Percentiles rank a stretch among this genome's conserved stretches.
Evolutionary conservation across 2,329 filamentous ascomycete genomes (phyloP).

Genomic region (Aspergillus intermedius): DNA sequence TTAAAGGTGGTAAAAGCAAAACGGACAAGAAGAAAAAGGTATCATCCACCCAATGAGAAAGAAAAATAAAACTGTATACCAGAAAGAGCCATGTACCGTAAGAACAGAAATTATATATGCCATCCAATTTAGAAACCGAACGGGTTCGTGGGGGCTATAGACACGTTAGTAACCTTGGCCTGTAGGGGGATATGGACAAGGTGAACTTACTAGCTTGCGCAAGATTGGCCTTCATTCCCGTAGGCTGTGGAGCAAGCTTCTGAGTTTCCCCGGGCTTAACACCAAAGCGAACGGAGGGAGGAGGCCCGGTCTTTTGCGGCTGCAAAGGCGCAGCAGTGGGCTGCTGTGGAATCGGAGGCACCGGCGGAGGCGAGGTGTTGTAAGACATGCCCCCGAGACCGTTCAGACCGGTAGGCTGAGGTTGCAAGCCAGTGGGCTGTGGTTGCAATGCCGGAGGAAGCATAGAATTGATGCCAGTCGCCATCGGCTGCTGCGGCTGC

Average conservation of each 20-base stretch:
- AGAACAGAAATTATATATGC: slow-evolving; percentile 23
- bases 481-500: slow-evolving; percentile 45
- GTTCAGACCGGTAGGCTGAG: slow-evolving; percentile 45
- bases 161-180: slow-evolving; percentile 9
- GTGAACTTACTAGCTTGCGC: slow-evolving; percentile 84
- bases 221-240: slow-evolving; percentile 82
- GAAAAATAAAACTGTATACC: slow-evolving; percentile 10
- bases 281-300: slow-evolving; percentile 84
- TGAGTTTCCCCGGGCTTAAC: slow-evolving; percentile 62
- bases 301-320: slow-evolving; percentile 75
- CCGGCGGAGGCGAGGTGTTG: slow-evolving; percentile 44
- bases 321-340: slow-evolving; percentile 57
- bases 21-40: background rate
- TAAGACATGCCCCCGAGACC: slow-evolving; percentile 44
- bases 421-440: slow-evolving; percentile 39
- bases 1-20: slow-evolving; percentile 1
- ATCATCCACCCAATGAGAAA: slow-evolving; percentile 1
- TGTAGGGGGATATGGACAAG: background rate
- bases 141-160: slow-evolving; percentile 59
- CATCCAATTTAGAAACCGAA: slow-evolving; percentile 55
- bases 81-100: slow-evolving; percentile 17
- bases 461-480: slow-evolving; percentile 45
- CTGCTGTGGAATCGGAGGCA: slow-evolving; percentile 54
- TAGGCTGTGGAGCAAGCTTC: slow-evolving; percentile 77
- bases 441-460: slow-evolving; percentile 43